Conservation (phyloP, 1,284 basidiomycete species). For the Dichomitus squalens region DNA sequence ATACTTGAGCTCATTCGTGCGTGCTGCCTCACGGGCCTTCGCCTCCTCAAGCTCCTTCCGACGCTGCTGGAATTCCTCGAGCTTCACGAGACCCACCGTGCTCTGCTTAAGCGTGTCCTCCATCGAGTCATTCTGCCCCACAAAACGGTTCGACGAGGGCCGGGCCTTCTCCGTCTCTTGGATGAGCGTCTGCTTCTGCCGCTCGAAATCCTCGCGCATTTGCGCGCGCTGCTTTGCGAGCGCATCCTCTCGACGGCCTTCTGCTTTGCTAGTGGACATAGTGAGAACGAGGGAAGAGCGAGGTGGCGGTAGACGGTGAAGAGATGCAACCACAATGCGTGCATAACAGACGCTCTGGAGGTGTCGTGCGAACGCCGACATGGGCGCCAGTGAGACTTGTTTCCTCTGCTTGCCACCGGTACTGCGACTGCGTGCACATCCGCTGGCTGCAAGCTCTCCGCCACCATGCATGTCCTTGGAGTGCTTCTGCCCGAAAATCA, state of each 20-base stretch:
- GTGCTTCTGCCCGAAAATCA: slow-evolving; percentile 71
- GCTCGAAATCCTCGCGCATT: slow-evolving; percentile 86
- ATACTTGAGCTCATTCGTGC: slow-evolving; percentile 83
- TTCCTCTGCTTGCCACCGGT: slow-evolving; percentile 8
- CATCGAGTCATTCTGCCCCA: slow-evolving; percentile 92
- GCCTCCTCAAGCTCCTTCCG: slow-evolving; percentile 92
- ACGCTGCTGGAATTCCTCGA: slow-evolving; percentile 92
- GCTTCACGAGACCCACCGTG: slow-evolving; percentile 90
- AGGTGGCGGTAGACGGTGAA: slow-evolving; percentile 13
- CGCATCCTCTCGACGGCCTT: slow-evolving; percentile 78
- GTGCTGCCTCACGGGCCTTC: slow-evolving; percentile 87
- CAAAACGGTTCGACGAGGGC: slow-evolving; percentile 85
- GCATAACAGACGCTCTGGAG: background rate
- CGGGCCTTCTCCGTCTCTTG: slow-evolving; percentile 84
- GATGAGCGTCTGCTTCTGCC: slow-evolving; percentile 85
- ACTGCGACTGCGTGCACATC: background rate
- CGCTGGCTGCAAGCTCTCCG: slow-evolving; percentile 3
- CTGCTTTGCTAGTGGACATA: slow-evolving; percentile 72
- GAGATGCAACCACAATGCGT: too few relatives aligned
- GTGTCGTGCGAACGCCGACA: background rate
- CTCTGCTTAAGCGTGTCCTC: slow-evolving; percentile 93
- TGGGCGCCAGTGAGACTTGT: slow-evolving; percentile 13
- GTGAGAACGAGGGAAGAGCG: slow-evolving; percentile 1
- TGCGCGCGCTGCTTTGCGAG: slow-evolving; percentile 80
- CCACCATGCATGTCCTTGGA: slow-evolving; percentile 80